Evolutionary conservation across 2,329 filamentous ascomycete species (phyloP).

Genomic region (Colletotrichum sp.): DNA sequence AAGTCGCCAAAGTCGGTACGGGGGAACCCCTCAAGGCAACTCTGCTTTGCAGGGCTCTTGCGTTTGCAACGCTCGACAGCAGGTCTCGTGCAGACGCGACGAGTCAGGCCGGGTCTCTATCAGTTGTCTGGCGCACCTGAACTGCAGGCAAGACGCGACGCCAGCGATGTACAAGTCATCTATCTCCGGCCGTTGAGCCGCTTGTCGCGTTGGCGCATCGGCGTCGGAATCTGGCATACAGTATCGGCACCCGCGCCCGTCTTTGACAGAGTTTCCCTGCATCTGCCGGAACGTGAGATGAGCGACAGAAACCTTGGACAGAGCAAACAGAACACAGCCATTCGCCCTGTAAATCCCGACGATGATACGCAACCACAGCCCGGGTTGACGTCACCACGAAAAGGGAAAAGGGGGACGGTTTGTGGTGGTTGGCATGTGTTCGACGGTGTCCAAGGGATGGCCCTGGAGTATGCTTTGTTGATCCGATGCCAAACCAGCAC

Average conservation of each 20-base stretch:
- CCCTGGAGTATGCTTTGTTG: neutral
- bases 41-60: neutral
- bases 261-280: neutral
- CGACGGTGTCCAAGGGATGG: neutral
- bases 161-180: neutral
- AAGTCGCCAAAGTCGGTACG: neutral
- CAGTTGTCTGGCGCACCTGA: neutral
- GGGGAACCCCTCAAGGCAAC: neutral
- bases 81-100: neutral
- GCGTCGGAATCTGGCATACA: neutral
- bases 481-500: neutral
- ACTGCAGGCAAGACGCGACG: neutral
- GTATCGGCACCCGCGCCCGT: neutral
- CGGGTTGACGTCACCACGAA: slow-evolving; percentile 1
- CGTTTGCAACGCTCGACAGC: neutral
- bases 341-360: neutral
- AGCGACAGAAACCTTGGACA: neutral
- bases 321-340: neutral
- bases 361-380: slow-evolving; percentile 7
- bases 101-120: neutral
- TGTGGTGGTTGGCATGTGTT: neutral
- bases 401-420: neutral
- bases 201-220: neutral
- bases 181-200: neutral
- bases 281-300: neutral